These are phyloP conservation scores for Polyplosphaeria fusca DNA, from an alignment of 495 filamentous ascomycete species.

Conservation along the genomic window DNA sequence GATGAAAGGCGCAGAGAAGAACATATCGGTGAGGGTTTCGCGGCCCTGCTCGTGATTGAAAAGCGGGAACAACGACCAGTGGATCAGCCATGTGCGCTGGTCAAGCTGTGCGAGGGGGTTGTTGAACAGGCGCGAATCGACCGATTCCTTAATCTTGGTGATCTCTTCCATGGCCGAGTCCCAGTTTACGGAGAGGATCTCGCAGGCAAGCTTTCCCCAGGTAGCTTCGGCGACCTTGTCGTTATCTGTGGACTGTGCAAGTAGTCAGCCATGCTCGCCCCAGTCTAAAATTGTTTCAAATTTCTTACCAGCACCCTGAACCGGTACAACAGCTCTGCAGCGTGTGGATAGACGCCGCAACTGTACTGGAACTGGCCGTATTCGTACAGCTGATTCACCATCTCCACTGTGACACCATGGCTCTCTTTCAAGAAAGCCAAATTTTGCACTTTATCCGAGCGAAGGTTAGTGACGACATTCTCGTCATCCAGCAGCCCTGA, in stretches of 20 bases:
- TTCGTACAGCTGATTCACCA: conserved; percentile 91
- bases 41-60: conserved; percentile 95
- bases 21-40: conserved; percentile 86
- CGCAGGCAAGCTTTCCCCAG: conserved; percentile 93
- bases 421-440: conserved; percentile 93
- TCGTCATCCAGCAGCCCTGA: conserved; percentile 77
- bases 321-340: conserved; percentile 85
- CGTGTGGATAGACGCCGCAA: conserved; percentile 86
- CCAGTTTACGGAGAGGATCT: conserved; percentile 92
- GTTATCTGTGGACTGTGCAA: conserved; percentile 74
- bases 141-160: conserved; percentile 85
- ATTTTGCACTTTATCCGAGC: conserved; percentile 95
- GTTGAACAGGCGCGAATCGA: conserved; percentile 86
- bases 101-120: conserved; percentile 91
- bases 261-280: conserved; percentile 8
- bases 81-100: conserved; percentile 93
- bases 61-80: conserved; percentile 98
- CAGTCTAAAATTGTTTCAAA: background rate
- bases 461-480: conserved; percentile 79
- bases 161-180: conserved; percentile 95
- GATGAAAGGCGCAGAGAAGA: conserved; percentile 95
- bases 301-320: conserved; percentile 74
- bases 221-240: conserved; percentile 92
- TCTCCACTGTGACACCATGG: conserved; percentile 86
- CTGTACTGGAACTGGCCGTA: conserved; percentile 95